Base-by-base conservation (phyloP, 495 filamentous ascomycete species). In the Xylaria palmicola region DNA sequence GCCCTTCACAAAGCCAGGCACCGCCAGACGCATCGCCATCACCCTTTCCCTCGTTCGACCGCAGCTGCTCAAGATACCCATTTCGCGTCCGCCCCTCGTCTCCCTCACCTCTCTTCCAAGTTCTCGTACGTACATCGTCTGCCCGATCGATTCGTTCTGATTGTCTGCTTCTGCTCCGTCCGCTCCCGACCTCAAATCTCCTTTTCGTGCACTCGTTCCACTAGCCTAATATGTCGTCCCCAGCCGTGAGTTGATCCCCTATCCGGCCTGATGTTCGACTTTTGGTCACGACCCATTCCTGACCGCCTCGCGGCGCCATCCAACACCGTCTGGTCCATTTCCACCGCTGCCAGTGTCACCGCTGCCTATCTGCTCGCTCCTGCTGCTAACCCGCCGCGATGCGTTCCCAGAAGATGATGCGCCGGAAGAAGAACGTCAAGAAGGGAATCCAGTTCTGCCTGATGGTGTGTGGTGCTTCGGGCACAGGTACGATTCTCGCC, bases 351-450 rank as follows among this genome's bases (percentile, higher is more conserved):
- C 9, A 45, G 34, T 29, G 17, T n/a, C 32, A 12, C 53, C 22
- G 27, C 39, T 24, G n/a, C 20, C 50, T n/a, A 9, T n/a, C 30
- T 26, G 22, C 47, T 30, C 20, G 7, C 60, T 59, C 30, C 36
- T 57, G 12, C 17, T 63, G 45, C 74, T 77, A 77, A 78, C 68
- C 60, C 65, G 64, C 63, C 61, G 27, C 29, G 41, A 67, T 72
- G 67, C 70, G 67, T 63, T 71, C 66, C 60, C 78, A 92, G 89
- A 90, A 93, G 75, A 92, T 95, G 88, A 92, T 96, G 75, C 93
- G 94, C 79, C 88, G 92, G 74, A 98, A 98, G 93, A 98, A 98
- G 87, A 97, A 98, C 84, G 93, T 98, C 79, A 98, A 98, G 89
- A 98, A 98, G 88, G 94, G 94, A 66, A 97, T 98, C 72, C 95